These are phyloP conservation scores for Clarireedia homoeocarpa DNA, from an alignment of 2,329 filamentous ascomycete genomes.

Conservation along the genomic window DNA sequence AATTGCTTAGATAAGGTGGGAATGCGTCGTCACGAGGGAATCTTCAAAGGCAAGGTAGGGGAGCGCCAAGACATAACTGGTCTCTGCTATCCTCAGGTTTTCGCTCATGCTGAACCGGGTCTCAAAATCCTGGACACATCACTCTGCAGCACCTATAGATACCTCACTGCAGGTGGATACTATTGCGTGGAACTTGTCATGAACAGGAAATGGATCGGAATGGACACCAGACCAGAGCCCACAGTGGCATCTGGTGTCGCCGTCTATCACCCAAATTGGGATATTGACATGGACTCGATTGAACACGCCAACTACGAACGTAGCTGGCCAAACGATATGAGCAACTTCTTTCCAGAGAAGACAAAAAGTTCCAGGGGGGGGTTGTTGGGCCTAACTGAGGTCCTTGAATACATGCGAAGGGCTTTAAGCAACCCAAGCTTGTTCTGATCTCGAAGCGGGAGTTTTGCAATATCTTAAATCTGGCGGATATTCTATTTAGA, in stretches of 20 bases:
- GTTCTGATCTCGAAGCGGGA: too few relatives aligned
- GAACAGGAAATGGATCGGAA: slow-evolving; percentile 23
- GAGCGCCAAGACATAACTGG: slow-evolving; percentile 18
- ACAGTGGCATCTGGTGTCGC: slow-evolving; percentile 9
- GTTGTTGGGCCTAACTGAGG: slow-evolving; percentile 16
- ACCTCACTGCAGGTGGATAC: slow-evolving; percentile 15
- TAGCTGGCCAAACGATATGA: slow-evolving; percentile 18
- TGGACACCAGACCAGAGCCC: slow-evolving; percentile 18
- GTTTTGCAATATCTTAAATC: too few relatives aligned
- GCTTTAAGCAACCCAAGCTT: not conserved
- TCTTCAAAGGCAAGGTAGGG: not conserved
- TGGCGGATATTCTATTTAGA: too few relatives aligned
- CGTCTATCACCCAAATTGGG: slow-evolving; percentile 15
- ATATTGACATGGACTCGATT: slow-evolving; percentile 22
- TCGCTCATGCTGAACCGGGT: slow-evolving; percentile 5
- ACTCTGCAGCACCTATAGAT: slow-evolving; percentile 23
- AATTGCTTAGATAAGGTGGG: slow-evolving; percentile 13
- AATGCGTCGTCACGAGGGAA: not conserved
- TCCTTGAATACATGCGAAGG: not conserved
- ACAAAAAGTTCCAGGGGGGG: slow-evolving; percentile 3
- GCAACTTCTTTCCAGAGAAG: slow-evolving; percentile 17
- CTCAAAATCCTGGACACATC: slow-evolving; percentile 17
- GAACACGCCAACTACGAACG: slow-evolving; percentile 16
- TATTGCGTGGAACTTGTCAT: slow-evolving; percentile 26
- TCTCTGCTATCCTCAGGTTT: slow-evolving; percentile 20